These are phyloP conservation scores for Heimioporus sp. DNA, from an alignment of 768 basidiomycete species.

Conservation along the genomic window DNA sequence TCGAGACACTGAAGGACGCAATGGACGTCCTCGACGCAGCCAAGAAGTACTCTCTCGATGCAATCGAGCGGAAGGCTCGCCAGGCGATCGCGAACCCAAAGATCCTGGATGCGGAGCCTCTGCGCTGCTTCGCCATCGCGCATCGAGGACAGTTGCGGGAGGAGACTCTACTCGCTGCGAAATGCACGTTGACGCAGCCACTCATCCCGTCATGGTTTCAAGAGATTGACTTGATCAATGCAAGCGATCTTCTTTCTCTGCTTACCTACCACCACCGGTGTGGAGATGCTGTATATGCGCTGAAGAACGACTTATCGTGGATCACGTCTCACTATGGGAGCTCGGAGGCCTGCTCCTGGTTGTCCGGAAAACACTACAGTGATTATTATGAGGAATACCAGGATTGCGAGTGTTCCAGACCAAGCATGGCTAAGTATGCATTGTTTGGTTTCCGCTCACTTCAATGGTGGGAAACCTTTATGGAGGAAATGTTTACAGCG, in stretches of 20 bases:
- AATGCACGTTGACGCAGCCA: conserved; percentile 24
- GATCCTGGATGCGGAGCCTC: conserved; percentile 17
- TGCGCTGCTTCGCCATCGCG: conserved; percentile 33
- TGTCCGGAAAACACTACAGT: background rate
- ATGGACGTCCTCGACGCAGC: conserved; percentile 15
- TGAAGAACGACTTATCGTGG: conserved; percentile 8
- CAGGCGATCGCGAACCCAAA: conserved; percentile 20
- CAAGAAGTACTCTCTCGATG: conserved; percentile 19
- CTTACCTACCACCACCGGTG: conserved; percentile 23
- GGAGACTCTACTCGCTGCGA: conserved; percentile 30
- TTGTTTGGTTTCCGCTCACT: background rate
- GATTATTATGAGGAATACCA: background rate
- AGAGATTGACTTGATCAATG: conserved; percentile 30
- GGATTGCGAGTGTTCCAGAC: background rate
- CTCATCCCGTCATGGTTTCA: conserved; percentile 20
- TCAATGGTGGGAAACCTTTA: conserved; percentile 21
- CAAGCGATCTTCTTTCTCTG: conserved; percentile 24
- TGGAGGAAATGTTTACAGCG: background rate
- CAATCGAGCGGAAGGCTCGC: conserved; percentile 18
- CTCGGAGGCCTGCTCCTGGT: conserved; percentile 5
- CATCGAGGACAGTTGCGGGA: conserved; percentile 19
- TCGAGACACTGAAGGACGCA: conserved; percentile 10
- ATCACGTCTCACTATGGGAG: conserved; percentile 14
- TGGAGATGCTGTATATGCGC: conserved; percentile 3
- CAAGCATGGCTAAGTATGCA: background rate